Conservation (phyloP, 2,329 filamentous ascomycete species). For the Cordyceps cicadae region DNA sequence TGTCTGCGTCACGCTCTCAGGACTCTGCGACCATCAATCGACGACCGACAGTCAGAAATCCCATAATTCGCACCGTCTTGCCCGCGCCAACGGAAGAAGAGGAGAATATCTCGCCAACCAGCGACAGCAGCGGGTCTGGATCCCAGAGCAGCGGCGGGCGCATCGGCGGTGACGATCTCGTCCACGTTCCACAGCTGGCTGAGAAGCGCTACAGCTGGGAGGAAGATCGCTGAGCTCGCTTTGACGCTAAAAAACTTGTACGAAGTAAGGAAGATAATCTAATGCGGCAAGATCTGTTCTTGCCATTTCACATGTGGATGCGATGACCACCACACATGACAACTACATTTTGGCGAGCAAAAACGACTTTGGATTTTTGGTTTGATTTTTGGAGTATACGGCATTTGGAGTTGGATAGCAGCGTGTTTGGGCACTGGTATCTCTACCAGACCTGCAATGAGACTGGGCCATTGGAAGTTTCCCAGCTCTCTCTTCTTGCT, state of each 20-base stretch:
- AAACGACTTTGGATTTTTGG: not conserved
- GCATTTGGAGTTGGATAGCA: conserved; percentile 5
- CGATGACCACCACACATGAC: not conserved
- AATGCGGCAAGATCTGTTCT: not conserved
- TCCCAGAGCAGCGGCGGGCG: conserved; percentile 29
- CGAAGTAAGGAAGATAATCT: not conserved
- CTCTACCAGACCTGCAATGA: not conserved
- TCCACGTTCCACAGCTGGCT: conserved; percentile 44
- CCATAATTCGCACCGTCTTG: not conserved
- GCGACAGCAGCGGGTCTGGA: not conserved
- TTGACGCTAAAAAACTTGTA: not conserved
- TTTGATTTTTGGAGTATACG: not conserved
- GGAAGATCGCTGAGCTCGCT: conserved; percentile 21
- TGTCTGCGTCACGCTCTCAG: conserved; percentile 9
- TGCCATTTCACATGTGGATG: conserved; percentile 1
- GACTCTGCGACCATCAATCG: not conserved
- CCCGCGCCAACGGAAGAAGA: not conserved
- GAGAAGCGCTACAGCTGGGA: conserved; percentile 46
- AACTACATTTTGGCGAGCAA: conserved; percentile 4
- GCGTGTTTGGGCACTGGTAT: not conserved
- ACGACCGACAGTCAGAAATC: conserved; percentile 1
- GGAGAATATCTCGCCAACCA: not conserved
- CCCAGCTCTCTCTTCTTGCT: not conserved
- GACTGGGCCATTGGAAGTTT: not conserved
- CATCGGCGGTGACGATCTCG: conserved; percentile 38